phyloP scores from a whole-genome alignment of 2,329 filamentous ascomycete genomes.

The Xylaria polymorpha region DNA sequence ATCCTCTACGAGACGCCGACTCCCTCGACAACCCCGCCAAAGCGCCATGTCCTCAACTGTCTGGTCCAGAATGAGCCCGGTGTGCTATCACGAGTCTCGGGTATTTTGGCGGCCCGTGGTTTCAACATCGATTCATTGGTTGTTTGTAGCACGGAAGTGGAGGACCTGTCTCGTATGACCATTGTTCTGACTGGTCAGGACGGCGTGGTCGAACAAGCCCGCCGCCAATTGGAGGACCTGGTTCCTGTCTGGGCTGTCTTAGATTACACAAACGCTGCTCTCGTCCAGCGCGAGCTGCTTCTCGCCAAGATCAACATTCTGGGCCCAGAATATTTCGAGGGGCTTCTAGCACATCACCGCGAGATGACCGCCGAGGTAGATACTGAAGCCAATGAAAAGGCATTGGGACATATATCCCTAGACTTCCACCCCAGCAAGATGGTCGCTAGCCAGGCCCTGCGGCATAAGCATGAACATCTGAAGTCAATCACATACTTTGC shows the following conservation, averaged over 20 bases:
- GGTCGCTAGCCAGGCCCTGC: constrained; percentile 85
- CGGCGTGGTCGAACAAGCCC: constrained; percentile 95
- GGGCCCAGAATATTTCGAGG: constrained; percentile 97
- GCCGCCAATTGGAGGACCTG: constrained; percentile 93
- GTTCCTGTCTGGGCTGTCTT: constrained; percentile 98
- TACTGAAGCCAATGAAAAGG: constrained; percentile 52
- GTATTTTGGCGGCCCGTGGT: constrained; percentile 92
- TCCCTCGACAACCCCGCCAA: constrained; percentile 83
- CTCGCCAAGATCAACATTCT: constrained; percentile 97
- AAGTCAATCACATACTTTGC: constrained; percentile 96
- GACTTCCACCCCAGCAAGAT: constrained; percentile 94
- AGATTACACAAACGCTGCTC: constrained; percentile 91
- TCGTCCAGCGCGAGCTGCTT: constrained; percentile 95
- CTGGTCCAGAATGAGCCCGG: constrained; percentile 99
- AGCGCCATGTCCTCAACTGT: constrained; percentile 97
- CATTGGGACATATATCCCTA: constrained; percentile 61
- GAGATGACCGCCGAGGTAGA: constrained; percentile 76
- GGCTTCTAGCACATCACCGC: constrained; percentile 92
- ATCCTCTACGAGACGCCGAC: constrained; percentile 98
- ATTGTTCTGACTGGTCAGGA: constrained; percentile 97
- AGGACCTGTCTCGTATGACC: constrained; percentile 97
- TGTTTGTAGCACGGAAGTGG: constrained; percentile 97
- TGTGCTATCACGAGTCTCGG: constrained; percentile 94
- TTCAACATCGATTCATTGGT: constrained; percentile 99
- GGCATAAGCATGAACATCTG: constrained; percentile 97